These are phyloP conservation scores for Monascus ruber DNA, from an alignment of 2,329 filamentous ascomycete species.

Conservation along the genomic window DNA sequence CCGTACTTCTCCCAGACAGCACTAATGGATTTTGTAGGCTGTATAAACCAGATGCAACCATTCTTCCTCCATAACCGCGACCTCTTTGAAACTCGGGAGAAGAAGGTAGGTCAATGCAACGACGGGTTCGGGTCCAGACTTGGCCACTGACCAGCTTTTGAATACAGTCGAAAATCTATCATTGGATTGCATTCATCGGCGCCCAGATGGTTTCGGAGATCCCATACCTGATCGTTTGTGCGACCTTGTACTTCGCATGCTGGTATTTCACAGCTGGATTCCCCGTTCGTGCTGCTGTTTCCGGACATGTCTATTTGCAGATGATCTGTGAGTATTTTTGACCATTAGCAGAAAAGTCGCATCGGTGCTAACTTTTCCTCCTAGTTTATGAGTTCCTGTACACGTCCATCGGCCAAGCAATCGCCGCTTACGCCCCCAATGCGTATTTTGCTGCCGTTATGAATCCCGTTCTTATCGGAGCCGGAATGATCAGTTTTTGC, in stretches of 20 bases:
- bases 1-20: too few species aligned
- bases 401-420: constrained; percentile 32
- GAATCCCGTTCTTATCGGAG: constrained; percentile 45
- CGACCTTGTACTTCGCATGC: constrained; percentile 37
- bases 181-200: constrained; percentile 48
- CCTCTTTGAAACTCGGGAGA: constrained; percentile 49
- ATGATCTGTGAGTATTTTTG: constrained; percentile 22
- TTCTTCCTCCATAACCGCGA: constrained; percentile 47
- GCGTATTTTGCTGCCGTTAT: constrained; percentile 48
- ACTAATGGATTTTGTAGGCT: constrained; percentile 14
- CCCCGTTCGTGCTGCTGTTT: constrained; percentile 18
- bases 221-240: constrained; percentile 35
- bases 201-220: constrained; percentile 40
- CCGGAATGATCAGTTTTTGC: constrained; percentile 28
- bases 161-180: constrained; percentile 43
- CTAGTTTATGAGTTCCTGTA: constrained; percentile 34
- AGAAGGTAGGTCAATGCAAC: constrained; percentile 25
- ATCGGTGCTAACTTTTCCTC: neutral
- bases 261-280: constrained; percentile 50
- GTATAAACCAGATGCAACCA: constrained; percentile 48
- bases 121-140: too few species aligned
- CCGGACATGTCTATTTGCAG: constrained; percentile 28
- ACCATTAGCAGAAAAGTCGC: too few species aligned
- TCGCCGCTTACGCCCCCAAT: constrained; percentile 53
- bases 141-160: too few species aligned